A percentile compares a stretch with the other conserved stretches of the same genome.
These are phyloP conservation scores for Astrothelium macrocarpum DNA, from an alignment of 495 filamentous ascomycete species.

Conservation along the genomic window DNA sequence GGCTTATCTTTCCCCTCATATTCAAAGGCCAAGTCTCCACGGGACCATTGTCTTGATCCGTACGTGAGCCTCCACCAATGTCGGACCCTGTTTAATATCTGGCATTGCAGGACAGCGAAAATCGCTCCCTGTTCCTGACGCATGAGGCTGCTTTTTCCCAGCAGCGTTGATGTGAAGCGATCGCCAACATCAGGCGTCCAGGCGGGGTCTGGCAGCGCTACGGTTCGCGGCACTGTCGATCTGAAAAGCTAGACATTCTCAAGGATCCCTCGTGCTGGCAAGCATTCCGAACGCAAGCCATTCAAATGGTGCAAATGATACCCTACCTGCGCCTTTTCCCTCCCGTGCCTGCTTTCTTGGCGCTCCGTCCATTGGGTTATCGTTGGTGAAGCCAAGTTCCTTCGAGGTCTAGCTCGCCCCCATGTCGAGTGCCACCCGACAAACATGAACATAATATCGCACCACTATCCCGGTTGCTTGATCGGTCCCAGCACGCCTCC, in stretches of 20 bases:
- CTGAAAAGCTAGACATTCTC: not conserved
- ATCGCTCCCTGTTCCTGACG: not conserved
- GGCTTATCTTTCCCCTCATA: not conserved
- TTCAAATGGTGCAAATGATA: not conserved
- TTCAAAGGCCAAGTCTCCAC: not conserved
- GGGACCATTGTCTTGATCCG: not conserved
- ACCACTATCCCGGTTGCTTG: not conserved
- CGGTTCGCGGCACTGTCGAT: not conserved
- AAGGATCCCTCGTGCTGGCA: not conserved
- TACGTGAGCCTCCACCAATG: not conserved
- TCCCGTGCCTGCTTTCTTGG: not conserved
- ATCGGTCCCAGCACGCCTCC: not conserved
- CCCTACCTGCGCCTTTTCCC: not conserved
- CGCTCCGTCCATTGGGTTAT: not conserved
- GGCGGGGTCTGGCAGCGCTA: not conserved
- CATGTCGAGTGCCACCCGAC: not conserved
- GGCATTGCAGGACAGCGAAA: not conserved
- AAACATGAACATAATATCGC: not conserved
- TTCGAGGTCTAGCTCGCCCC: not conserved
- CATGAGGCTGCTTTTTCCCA: not conserved
- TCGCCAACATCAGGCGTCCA: not conserved
- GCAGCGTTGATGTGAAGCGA: not conserved
- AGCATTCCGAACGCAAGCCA: not conserved
- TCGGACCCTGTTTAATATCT: not conserved
- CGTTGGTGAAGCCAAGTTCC: not conserved